Base-by-base conservation (phyloP, 768 basidiomycete genomes). In the Fistulinella prunicolor region DNA sequence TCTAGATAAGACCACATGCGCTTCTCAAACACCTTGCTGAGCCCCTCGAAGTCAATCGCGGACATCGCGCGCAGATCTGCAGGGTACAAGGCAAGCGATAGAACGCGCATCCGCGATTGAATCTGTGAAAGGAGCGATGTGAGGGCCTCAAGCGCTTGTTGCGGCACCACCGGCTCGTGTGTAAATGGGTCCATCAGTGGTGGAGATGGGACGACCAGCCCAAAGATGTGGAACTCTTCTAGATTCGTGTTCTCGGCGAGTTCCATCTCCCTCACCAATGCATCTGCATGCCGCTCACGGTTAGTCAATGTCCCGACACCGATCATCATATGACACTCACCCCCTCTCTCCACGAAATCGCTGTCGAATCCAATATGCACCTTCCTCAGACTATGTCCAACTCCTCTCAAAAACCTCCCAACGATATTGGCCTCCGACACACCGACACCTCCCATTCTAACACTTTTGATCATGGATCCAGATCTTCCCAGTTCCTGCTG, bases 201-300 rank as follows among this genome's bases (percentile, higher is more conserved):
- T 35, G 62, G 65, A 23, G 66, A 62, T 17, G 62, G 65, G 38
- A 68, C 56, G 13, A 67, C 57, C 9, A 67, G 60, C 6, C 63
- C 65, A 46, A 69, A 69, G 22, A 67, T 53, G 46, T 69, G 67
- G 34, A 64, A 49, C 45, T 65, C 67, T 41, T 56, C 56, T 22
- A 67, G 53, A 37, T 44, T 50, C 22, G 43, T 53, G 40, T 65
- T 69, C 16, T 54, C 46, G 0, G 59, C 47, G 16, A 67, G 65
- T 16, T 56, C 48, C 26, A 69, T 56, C 21, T 67, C 61, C 20
- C 42, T 55, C 30, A 67, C 59, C 34, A 69, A 38, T 8, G 40
- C 46, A 44, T 59, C 65, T 67, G 44, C 24, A 35, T 23, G 24
- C 19, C 19, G 12, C 28, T 21, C 23, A 30, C 5, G 21, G 41